Evolutionary conservation across 2,329 filamentous ascomycete species (phyloP).

Genomic region (Aspergillus puulaauensis): DNA sequence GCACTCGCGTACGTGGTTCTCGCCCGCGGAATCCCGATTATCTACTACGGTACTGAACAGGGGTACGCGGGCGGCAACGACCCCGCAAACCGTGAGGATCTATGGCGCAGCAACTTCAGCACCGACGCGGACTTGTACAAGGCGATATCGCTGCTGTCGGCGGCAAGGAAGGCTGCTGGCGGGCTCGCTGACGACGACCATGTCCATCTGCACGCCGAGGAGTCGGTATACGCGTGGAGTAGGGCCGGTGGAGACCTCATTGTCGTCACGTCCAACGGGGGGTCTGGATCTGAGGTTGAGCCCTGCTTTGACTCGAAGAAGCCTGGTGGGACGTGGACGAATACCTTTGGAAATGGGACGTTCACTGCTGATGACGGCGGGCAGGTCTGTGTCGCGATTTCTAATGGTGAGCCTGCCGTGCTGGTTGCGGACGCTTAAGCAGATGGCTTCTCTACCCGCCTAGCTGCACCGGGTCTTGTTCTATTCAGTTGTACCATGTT

Average conservation of each 20-base stretch:
- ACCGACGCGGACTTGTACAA: constrained; percentile 50
- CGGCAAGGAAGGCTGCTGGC: neutral
- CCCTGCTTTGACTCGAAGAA: neutral
- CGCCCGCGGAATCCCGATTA: constrained; percentile 59
- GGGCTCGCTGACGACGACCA: neutral
- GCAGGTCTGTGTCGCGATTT: neutral
- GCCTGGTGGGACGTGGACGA: neutral
- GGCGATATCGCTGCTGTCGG: neutral
- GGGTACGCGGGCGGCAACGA: constrained; percentile 53
- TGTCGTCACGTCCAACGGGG: neutral
- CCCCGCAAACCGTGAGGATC: constrained; percentile 56
- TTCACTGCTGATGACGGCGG: neutral
- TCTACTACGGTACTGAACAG: constrained; percentile 69
- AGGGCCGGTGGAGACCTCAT: neutral
- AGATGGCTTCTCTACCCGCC: no score
- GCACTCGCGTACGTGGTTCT: constrained; percentile 61
- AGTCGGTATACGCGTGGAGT: neutral
- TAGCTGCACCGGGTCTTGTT: no score
- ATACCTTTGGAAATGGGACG: neutral
- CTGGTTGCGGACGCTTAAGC: neutral
- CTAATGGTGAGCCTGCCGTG: neutral
- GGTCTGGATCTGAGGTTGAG: neutral
- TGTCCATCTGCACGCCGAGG: neutral
- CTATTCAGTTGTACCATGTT: no score
- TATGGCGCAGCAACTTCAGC: constrained; percentile 56